Base-by-base conservation (phyloP, 768 basidiomycete species). In the Trametes coccinea region DNA sequence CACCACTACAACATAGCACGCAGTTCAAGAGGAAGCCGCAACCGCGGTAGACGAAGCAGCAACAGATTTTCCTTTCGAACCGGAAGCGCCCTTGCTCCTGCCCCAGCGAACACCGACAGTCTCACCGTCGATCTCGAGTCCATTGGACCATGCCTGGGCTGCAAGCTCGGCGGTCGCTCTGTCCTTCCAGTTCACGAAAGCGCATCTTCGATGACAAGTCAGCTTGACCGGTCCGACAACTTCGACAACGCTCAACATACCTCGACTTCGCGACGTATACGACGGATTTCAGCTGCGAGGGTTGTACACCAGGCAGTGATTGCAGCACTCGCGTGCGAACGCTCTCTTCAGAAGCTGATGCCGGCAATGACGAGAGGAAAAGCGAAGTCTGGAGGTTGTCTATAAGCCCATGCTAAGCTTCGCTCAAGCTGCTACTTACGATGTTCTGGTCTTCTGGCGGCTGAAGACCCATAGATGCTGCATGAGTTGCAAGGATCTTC, bases 181-280 rank as follows among this genome's bases (percentile, higher is more conserved):
- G 56, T 90, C 85, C 66, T 82, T 87, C 78, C 98, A 98, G 74
- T 98, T 98, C 55, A 97, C 83, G 74, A 99, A 99, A 0, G 96
- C 97, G 75, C 95, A 96, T 74, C 92, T 92, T 22, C 22, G 22
- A 22, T 22, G 22, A 22, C 22, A 22, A 22, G 22, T 22, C 22
- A 22, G 22, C 22, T 22, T 22, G 22, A 22, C 22, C 22, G 22
- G 22, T 22, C 22, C 22, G 22, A 22, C 22, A 22, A 22, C 22
- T 22, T 22, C 22, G 22, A 22, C 22, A 22, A 22, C 22, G 22
- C 22, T 22, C 22, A 22, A 22, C 77, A 9, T 63, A 89, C 86
- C 85, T 83, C 63, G 90, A 86, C 74, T 93, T 92, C 40, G 86
- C 83, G 5, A 96, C 90, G 67, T 94, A 86, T 2, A 96, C 93